phyloP scores from a whole-genome alignment of 2,329 filamentous ascomycete species.

The Cladophialophora immunda region DNA sequence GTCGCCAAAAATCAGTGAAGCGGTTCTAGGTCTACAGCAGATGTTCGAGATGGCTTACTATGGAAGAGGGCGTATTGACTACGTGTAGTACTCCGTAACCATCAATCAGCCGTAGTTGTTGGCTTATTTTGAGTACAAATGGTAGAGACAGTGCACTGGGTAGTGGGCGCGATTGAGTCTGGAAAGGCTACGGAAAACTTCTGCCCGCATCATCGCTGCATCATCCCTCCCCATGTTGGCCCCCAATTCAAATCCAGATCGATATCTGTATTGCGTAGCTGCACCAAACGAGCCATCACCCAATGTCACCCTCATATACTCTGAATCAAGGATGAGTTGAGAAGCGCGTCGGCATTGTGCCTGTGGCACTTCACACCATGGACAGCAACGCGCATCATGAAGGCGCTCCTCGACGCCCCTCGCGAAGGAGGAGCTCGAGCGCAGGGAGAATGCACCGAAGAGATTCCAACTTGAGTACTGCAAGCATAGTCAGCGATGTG shows the following conservation, averaged over 20 bases:
- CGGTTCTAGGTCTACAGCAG: not conserved
- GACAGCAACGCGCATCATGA: not conserved
- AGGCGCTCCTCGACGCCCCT: not conserved
- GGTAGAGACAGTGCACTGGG: not conserved
- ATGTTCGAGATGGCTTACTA: not conserved
- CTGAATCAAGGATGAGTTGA: not conserved
- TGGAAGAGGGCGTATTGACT: not conserved
- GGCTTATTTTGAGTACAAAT: not conserved
- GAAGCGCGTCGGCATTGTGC: not conserved
- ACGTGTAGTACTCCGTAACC: not conserved
- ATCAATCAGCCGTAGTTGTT: not conserved
- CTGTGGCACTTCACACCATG: conserved; percentile 6
- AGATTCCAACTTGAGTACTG: conserved; percentile 68
- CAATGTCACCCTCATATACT: not conserved
- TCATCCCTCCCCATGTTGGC: not conserved
- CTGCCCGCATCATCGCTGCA: not conserved
- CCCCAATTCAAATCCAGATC: not conserved
- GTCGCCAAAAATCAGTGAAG: not conserved
- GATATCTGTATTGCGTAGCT: not conserved
- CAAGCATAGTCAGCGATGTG: conserved; percentile 91
- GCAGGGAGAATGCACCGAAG: conserved; percentile 65
- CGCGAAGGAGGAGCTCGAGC: conserved; percentile 5
- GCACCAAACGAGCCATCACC: not conserved
- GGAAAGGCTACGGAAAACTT: not conserved
- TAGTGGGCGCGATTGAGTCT: not conserved